Conservation (phyloP, 176 grass and related monocot genomes). For the Triticum urartu region DNA sequence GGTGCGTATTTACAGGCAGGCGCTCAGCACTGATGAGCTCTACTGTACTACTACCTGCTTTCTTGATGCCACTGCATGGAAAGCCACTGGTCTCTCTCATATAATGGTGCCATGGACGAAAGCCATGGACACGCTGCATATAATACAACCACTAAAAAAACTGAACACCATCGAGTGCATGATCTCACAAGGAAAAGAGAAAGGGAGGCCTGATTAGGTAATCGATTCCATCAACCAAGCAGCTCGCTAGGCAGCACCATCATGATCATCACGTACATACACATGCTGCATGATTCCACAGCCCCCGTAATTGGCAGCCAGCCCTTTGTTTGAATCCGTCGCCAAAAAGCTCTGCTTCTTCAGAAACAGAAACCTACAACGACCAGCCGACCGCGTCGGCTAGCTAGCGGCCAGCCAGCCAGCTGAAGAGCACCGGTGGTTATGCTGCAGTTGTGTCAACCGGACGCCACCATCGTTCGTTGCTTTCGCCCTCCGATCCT, state of each 20-base stretch:
- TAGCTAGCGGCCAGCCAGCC: conserved; percentile 36
- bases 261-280: neutral
- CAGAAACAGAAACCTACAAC: neutral
- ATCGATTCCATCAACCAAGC: conserved; percentile 10
- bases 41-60: neutral
- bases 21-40: neutral
- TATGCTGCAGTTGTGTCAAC: conserved; percentile 19
- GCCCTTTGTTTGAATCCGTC: neutral
- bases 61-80: neutral
- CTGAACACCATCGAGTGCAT: neutral
- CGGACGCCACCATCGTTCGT: conserved; percentile 18
- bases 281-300: neutral
- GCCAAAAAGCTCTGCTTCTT: neutral
- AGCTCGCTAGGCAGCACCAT: neutral
- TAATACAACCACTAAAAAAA: neutral
- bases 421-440: conserved; percentile 31
- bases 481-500: conserved; percentile 16
- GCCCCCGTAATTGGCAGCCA: neutral
- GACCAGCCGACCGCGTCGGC: neutral
- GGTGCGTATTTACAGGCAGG: neutral
- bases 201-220: conserved; percentile 23
- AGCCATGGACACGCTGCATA: no score
- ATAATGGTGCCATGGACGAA: neutral
- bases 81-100: neutral
- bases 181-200: neutral